Percentiles rank a stretch among this genome's conserved stretches.
phyloP scores from a whole-genome alignment of 2,329 filamentous ascomycete species.

The Colletotrichum orbiculare region DNA sequence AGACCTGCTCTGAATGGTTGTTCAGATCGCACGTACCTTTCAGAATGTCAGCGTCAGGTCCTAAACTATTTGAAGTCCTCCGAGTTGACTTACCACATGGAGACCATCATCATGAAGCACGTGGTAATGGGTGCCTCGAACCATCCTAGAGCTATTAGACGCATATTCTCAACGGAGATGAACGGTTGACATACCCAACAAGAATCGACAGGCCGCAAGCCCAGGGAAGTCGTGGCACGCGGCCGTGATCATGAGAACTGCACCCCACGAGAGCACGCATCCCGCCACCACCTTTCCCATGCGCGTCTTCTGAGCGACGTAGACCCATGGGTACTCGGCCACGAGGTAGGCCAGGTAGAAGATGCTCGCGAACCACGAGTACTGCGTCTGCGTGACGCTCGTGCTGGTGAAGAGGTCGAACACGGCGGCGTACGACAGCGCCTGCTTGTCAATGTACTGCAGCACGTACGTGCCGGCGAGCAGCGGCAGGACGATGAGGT shows the following conservation, averaged over 20 bases:
- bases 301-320: slow-evolving; percentile 47
- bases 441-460: slow-evolving; percentile 68
- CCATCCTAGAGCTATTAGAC: slow-evolving; percentile 47
- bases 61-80: rapidly evolving
- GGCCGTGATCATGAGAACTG: slow-evolving; percentile 55
- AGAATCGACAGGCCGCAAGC: slow-evolving; percentile 55
- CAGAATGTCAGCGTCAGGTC: not conserved
- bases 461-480: slow-evolving; percentile 61
- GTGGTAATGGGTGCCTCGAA: slow-evolving; percentile 61
- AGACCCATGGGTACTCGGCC: slow-evolving; percentile 53
- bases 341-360: slow-evolving; percentile 64
- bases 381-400: slow-evolving; percentile 57
- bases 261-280: slow-evolving; percentile 49
- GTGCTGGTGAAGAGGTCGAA: slow-evolving; percentile 65
- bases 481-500: slow-evolving; percentile 61
- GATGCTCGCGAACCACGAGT: slow-evolving; percentile 65
- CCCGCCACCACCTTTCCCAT: slow-evolving; percentile 49
- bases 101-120: slow-evolving; percentile 61
- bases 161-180: not conserved
- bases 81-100: slow-evolving; percentile 53
- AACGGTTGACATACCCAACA: slow-evolving; percentile 36
- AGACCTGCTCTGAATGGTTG: slow-evolving; percentile 59
- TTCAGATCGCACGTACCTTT: slow-evolving; percentile 54
- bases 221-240: slow-evolving; percentile 54
- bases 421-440: slow-evolving; percentile 64